Base-by-base conservation (phyloP, 2,329 filamentous ascomycete species). In the Talaromyces sp. region DNA sequence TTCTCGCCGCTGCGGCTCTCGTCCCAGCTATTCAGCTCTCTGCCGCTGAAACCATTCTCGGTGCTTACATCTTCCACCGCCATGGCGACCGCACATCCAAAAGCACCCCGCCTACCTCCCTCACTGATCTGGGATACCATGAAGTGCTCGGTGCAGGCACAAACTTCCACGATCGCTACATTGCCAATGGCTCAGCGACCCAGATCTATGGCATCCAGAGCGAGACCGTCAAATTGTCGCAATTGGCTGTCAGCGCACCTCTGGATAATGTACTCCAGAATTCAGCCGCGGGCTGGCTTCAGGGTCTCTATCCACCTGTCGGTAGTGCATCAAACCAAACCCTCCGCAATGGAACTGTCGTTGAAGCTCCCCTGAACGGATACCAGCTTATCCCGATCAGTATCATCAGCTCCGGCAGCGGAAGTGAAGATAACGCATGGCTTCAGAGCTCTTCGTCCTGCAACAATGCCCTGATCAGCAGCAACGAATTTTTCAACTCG, bases 21-120 rank as follows among this genome's bases (percentile, higher is more conserved):
- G 58, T 57, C 19, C 41, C 50, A 19, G 47, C 61, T 25, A 37
- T 64, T 22, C 62, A 47, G 56, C 56, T 58, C 35, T 61, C 65
- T 7, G 60, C 74, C 8, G 78, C 77, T 22, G 91, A 96, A 80
- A 90, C 88, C 0, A 83, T 95, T 33, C 83, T 96, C 17, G 93
- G 92, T 61, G 88, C 89, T 54, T 95, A 93, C 78, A 88, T 97
- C 78, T 96, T 96, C 82, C 88, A 92, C 71, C 90, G 93, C 54
- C 93, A 97, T 80, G 93, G 93, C 65, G 93, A 97, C 78, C 88
- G 93, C 64, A 94, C 92, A 0, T 81, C 91, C 68, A 97, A 96
- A 81, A 83, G 86, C 19, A 87, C 87, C 68, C 82, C 87, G 54
- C 90, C 90, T 13, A 87, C 91, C 33, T 84, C 85, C 69, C 80